phyloP scores from a whole-genome alignment of 176 grass and related monocot species.

The Otatea glauca region DNA sequence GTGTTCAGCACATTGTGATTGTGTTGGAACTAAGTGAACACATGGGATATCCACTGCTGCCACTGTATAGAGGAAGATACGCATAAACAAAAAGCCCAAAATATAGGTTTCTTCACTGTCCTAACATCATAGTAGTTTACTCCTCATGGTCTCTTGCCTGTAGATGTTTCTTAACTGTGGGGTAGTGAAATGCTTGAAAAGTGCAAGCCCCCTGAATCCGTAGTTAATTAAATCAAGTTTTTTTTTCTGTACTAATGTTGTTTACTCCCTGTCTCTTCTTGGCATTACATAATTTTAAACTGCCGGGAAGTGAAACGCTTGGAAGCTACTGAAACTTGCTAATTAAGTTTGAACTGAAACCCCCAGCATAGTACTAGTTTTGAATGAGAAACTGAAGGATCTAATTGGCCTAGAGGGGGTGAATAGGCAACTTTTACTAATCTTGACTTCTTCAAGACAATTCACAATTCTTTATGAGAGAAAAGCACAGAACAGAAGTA shows the following conservation, averaged over 20 bases:
- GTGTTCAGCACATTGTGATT: constrained; percentile 29
- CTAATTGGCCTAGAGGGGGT: no score
- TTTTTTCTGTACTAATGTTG: background rate
- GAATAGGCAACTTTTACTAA: no score
- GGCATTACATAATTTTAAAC: constrained; percentile 2
- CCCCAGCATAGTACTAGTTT: no score
- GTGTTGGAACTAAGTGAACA: constrained; percentile 29
- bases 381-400: no score
- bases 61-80: constrained; percentile 6
- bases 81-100: constrained; percentile 11
- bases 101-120: constrained; percentile 29
- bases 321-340: background rate
- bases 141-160: constrained; percentile 3
- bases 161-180: background rate
- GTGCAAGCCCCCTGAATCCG: background rate
- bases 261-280: constrained; percentile 7
- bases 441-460: no score
- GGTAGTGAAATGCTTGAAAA: constrained; percentile 5
- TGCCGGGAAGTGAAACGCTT: background rate
- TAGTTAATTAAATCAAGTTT: background rate
- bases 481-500: no score
- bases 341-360: background rate
- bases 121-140: constrained; percentile 9
- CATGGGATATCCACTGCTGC: constrained; percentile 30
- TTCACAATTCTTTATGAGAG: no score